Conservation (phyloP, 305 asterid species). For the Plantago rigida region DNA sequence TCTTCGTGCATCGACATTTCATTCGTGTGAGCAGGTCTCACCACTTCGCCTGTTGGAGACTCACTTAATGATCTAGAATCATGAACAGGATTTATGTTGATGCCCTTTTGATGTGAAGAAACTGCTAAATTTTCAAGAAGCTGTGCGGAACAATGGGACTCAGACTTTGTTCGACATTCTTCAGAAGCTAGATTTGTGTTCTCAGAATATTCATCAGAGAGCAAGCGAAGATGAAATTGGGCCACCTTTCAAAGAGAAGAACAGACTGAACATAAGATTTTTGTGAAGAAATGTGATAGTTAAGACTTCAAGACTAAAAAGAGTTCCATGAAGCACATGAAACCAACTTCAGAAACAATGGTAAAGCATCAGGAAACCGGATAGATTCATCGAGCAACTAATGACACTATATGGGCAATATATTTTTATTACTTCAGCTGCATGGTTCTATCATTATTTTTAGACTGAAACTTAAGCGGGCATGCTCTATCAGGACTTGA, state of each 20-base stretch:
- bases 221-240: constrained; percentile 48
- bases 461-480: constrained; percentile 18
- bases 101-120: constrained; percentile 25
- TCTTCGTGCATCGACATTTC: constrained; percentile 32
- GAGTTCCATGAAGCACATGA: constrained; percentile 13
- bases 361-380: constrained; percentile 15
- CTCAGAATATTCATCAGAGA: constrained; percentile 41
- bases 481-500: constrained; percentile 4
- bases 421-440: background rate
- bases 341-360: constrained; percentile 21
- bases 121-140: constrained; percentile 29
- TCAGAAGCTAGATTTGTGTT: constrained; percentile 27
- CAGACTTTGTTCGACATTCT: constrained; percentile 32
- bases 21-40: constrained; percentile 27
- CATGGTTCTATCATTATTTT: constrained; percentile 10
- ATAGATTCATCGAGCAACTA: constrained; percentile 4
- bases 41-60: constrained; percentile 28
- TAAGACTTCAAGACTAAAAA: constrained; percentile 7
- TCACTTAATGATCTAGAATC: constrained; percentile 24
- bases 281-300: constrained; percentile 15
- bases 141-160: constrained; percentile 25
- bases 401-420: constrained; percentile 16
- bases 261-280: constrained; percentile 19
- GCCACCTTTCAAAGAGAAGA: constrained; percentile 45
- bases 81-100: constrained; percentile 22